These are phyloP conservation scores for Fusarium paranaense DNA, from an alignment of 2,329 filamentous ascomycete species.

Conservation along the genomic window DNA sequence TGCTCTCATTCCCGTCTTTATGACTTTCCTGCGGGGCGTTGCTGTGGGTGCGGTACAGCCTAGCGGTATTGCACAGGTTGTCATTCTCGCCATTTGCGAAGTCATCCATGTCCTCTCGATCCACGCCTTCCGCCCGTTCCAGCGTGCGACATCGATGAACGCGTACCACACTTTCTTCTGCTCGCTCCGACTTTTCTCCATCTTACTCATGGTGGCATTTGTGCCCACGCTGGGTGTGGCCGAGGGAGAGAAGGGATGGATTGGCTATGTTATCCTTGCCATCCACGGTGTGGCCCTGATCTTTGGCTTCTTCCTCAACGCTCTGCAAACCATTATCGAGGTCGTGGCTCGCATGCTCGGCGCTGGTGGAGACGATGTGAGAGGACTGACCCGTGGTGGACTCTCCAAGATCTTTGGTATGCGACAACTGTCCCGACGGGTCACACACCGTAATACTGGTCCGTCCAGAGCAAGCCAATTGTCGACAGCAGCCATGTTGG, in stretches of 20 bases:
- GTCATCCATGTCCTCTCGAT: conserved; percentile 89
- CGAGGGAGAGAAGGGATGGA: conserved; percentile 89
- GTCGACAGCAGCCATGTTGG: conserved; percentile 85
- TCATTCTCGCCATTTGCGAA: conserved; percentile 93
- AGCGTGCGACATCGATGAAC: conserved; percentile 95
- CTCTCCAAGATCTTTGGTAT: conserved; percentile 92
- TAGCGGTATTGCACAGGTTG: conserved; percentile 91
- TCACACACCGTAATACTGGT: conserved; percentile 68
- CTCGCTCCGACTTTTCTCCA: conserved; percentile 77
- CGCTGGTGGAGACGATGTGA: conserved; percentile 80
- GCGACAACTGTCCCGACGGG: conserved; percentile 84
- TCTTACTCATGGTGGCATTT: conserved; percentile 85
- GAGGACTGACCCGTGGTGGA: conserved; percentile 80
- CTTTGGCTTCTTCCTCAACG: conserved; percentile 93
- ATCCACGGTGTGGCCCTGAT: conserved; percentile 87
- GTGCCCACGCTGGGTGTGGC: conserved; percentile 83
- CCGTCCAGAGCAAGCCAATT: conserved; percentile 82
- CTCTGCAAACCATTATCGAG: conserved; percentile 90
- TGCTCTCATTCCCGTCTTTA: conserved; percentile 84
- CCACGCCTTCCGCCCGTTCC: conserved; percentile 90
- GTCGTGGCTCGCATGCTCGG: conserved; percentile 85
- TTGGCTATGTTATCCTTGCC: conserved; percentile 90
- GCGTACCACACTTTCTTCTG: conserved; percentile 91
- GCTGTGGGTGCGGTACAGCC: conserved; percentile 93
- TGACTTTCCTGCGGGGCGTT: conserved; percentile 88